Percentiles rank a stretch among this genome's conserved stretches.
Conservation (phyloP, 371 early-diverging fungal genomes). For the Circinella umbellata region DNA sequence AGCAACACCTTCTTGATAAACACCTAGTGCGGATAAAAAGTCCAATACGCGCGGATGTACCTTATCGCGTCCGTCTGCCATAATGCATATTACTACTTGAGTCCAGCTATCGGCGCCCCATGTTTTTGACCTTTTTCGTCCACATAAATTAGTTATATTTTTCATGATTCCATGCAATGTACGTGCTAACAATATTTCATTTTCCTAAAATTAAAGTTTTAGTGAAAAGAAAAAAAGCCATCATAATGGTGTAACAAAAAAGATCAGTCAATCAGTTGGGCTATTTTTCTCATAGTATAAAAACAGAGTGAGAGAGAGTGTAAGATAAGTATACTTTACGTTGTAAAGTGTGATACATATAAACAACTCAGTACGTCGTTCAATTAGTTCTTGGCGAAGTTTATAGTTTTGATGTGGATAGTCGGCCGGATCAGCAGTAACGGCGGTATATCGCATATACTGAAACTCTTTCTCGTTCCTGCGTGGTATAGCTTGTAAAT, state of each 20-base stretch:
- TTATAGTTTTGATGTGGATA: constrained; percentile 74
- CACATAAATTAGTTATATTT: constrained; percentile 86
- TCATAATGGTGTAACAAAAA: no score
- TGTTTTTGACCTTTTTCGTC: constrained; percentile 64
- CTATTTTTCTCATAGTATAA: no score
- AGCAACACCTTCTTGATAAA: constrained; percentile 90
- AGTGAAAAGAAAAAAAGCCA: no score
- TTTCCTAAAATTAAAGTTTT: constrained; percentile 59
- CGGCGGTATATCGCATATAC: constrained; percentile 79
- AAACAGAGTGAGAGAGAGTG: no score
- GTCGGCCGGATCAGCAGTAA: constrained; percentile 80
- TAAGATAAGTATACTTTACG: constrained; percentile 35
- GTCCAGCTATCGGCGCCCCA: constrained; percentile 87
- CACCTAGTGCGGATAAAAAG: constrained; percentile 85
- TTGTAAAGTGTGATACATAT: constrained; percentile 94
- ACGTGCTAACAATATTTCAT: constrained; percentile 83
- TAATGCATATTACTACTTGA: constrained; percentile 88
- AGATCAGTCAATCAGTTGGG: no score
- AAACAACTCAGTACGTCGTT: constrained; percentile 79
- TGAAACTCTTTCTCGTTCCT: constrained; percentile 69
- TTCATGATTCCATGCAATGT: constrained; percentile 86
- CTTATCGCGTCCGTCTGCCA: constrained; percentile 79
- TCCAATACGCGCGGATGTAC: constrained; percentile 79
- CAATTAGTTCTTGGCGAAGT: constrained; percentile 78
- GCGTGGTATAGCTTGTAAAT: constrained; percentile 58